These are phyloP conservation scores for Aspergillus wentii DNA, from an alignment of 495 filamentous ascomycete species.

Conservation along the genomic window DNA sequence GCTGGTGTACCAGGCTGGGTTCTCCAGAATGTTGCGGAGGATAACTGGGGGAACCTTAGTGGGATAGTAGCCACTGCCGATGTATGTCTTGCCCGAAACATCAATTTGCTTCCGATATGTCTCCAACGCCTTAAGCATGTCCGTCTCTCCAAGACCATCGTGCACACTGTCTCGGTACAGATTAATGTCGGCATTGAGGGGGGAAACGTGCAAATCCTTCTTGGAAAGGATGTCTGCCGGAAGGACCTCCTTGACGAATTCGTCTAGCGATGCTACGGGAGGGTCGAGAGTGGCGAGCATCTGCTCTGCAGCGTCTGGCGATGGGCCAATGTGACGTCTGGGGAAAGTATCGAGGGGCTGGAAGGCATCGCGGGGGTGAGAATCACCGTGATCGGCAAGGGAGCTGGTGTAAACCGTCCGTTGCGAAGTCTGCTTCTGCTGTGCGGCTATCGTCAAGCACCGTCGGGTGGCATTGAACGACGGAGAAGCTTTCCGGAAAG, in stretches of 20 bases:
- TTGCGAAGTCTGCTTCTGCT: slow-evolving; percentile 20
- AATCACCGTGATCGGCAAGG: slow-evolving; percentile 35
- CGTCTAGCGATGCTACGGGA: slow-evolving; percentile 66
- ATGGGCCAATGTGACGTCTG: slow-evolving; percentile 91
- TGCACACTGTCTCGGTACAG: slow-evolving; percentile 42
- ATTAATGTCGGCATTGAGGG: slow-evolving; percentile 32
- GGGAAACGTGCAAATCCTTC: slow-evolving; percentile 42
- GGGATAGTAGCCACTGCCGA: slow-evolving; percentile 85
- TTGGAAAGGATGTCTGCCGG: slow-evolving; percentile 77
- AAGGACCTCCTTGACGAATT: slow-evolving; percentile 87
- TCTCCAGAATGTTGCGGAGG: slow-evolving; percentile 90
- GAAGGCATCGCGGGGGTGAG: slow-evolving; percentile 38
- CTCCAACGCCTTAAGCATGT: slow-evolving; percentile 58
- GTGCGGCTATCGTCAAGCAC: slow-evolving; percentile 19
- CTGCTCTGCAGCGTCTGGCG: slow-evolving; percentile 58
- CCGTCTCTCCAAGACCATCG: slow-evolving; percentile 60
- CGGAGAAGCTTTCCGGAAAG: slow-evolving; percentile 23
- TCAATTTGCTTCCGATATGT: slow-evolving; percentile 63
- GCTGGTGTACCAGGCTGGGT: slow-evolving; percentile 96
- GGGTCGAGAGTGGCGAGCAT: slow-evolving; percentile 85
- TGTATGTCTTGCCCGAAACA: slow-evolving; percentile 55
- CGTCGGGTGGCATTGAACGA: slow-evolving; percentile 23
- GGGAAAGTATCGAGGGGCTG: slow-evolving; percentile 65
- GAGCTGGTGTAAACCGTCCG: slow-evolving; percentile 39
- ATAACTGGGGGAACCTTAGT: slow-evolving; percentile 88